Evolutionary conservation across 2,329 filamentous ascomycete species (phyloP).

Genomic region (Diaporthe velutina): DNA sequence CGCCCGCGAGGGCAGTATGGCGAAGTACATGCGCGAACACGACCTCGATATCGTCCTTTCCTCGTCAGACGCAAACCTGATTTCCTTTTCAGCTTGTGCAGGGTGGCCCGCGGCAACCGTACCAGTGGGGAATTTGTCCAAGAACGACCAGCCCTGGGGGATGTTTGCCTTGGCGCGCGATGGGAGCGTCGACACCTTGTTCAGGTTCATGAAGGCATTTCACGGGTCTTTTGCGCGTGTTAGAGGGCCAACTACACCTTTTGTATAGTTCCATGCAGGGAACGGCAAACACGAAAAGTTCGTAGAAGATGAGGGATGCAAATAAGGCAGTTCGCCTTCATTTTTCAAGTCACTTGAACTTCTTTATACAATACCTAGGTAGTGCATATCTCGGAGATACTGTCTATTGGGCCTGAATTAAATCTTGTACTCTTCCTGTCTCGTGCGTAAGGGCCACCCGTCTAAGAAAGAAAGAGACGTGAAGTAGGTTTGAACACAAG

Average conservation of each 20-base stretch:
- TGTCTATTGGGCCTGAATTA: background rate
- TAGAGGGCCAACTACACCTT: background rate
- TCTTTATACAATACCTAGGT: too few relatives aligned
- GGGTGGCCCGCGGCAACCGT: conserved; percentile 47
- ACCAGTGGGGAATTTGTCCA: conserved; percentile 43
- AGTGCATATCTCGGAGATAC: too few relatives aligned
- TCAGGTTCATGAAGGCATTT: conserved; percentile 44
- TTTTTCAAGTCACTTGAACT: background rate
- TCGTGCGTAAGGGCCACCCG: too few relatives aligned
- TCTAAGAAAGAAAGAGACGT: background rate
- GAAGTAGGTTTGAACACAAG: background rate
- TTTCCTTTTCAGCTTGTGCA: conserved; percentile 42
- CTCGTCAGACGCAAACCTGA: conserved; percentile 41
- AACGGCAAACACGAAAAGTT: background rate
- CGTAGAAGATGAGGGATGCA: too few relatives aligned
- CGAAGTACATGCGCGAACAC: conserved; percentile 36
- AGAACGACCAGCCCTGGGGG: conserved; percentile 46
- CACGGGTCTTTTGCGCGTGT: conserved; percentile 22
- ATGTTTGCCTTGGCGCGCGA: conserved; percentile 45
- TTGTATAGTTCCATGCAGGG: background rate
- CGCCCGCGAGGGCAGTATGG: conserved; percentile 36
- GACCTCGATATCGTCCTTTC: conserved; percentile 42
- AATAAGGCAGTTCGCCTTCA: too few relatives aligned
- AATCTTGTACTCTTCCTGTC: too few relatives aligned
- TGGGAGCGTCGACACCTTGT: conserved; percentile 41